These are phyloP conservation scores for Podospora anserina DNA, from an alignment of 495 filamentous ascomycete genomes.

Conservation along the genomic window DNA sequence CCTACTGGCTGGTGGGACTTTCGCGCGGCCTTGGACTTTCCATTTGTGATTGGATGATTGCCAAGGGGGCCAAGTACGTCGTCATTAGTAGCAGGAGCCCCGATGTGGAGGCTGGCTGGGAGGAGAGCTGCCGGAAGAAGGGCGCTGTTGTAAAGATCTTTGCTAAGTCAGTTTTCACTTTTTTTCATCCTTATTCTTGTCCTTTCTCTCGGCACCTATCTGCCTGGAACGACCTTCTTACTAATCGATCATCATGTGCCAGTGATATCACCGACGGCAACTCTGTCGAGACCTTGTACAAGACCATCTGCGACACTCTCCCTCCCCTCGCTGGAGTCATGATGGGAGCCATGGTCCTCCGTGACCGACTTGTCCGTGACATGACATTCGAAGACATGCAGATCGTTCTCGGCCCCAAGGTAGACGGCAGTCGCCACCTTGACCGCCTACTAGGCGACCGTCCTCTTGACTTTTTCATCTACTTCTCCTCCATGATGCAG, in stretches of 20 bases:
- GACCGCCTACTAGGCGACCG: neutral
- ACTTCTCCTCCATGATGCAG: constrained; percentile 48
- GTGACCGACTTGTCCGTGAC: neutral
- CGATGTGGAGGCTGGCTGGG: neutral
- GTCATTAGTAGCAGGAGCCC: neutral
- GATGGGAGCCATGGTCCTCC: neutral
- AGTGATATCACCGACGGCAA: neutral
- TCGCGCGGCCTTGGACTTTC: neutral
- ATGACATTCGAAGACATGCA: neutral
- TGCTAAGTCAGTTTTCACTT: too few relatives aligned
- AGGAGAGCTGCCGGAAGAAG: neutral
- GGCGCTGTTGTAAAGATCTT: neutral
- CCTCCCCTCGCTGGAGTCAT: neutral
- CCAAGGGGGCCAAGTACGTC: neutral
- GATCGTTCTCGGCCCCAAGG: neutral
- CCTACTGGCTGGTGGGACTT: neutral
- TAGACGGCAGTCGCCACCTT: neutral
- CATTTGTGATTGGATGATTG: neutral
- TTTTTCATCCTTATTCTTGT: too few relatives aligned
- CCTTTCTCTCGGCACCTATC: too few relatives aligned
- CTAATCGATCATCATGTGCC: too few relatives aligned
- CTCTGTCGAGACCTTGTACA: neutral
- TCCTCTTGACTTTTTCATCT: constrained; percentile 55
- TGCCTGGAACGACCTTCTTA: too few relatives aligned
- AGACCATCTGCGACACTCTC: neutral